Percentiles rank a stretch among this genome's conserved stretches.
Conservation (phyloP, 805 yeast species). For the Starmerella bombi region DNA sequence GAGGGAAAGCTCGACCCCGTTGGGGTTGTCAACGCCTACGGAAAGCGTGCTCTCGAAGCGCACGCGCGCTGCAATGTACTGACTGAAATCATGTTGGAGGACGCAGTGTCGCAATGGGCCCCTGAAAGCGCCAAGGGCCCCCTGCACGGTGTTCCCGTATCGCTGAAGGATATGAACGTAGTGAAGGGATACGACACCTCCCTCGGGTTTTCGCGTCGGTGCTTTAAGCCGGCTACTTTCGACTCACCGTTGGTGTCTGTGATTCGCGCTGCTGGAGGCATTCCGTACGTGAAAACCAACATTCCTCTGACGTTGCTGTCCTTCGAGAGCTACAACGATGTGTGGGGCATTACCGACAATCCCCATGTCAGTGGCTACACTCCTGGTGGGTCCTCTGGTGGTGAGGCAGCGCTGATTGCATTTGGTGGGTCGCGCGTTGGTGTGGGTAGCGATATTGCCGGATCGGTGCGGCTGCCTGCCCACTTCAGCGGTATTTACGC, state of each 20-base stretch:
- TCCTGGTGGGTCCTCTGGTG: slow-evolving; percentile 44
- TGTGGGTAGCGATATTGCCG: slow-evolving; percentile 45
- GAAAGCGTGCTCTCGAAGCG: slow-evolving; percentile 49
- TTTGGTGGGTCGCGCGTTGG: slow-evolving; percentile 39
- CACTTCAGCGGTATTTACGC: slow-evolving; percentile 42
- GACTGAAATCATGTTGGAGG: slow-evolving; percentile 49
- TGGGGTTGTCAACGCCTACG: slow-evolving; percentile 46
- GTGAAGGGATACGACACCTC: slow-evolving; percentile 41
- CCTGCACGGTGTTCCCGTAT: slow-evolving; percentile 49
- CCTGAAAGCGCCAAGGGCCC: slow-evolving; percentile 43
- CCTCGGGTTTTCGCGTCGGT: slow-evolving; percentile 34
- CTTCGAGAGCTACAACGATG: slow-evolving; percentile 41
- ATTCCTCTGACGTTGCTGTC: slow-evolving; percentile 46
- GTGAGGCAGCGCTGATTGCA: slow-evolving; percentile 38
- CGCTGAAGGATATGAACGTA: slow-evolving; percentile 45
- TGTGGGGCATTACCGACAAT: slow-evolving; percentile 39
- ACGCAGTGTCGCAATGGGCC: slow-evolving; percentile 46
- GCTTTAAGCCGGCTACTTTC: slow-evolving; percentile 31
- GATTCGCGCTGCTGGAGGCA: slow-evolving; percentile 41
- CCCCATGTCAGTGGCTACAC: slow-evolving; percentile 37
- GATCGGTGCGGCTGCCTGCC: slow-evolving; percentile 43
- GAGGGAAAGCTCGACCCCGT: slow-evolving; percentile 36
- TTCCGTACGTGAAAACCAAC: slow-evolving; percentile 42
- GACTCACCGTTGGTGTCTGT: slow-evolving; percentile 33
- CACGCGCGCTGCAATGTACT: slow-evolving; percentile 45